Percentiles rank a stretch among this genome's conserved stretches.
These are phyloP conservation scores for Botrytis cinerea DNA, from an alignment of 2,329 filamentous ascomycete genomes.

Conservation along the genomic window DNA sequence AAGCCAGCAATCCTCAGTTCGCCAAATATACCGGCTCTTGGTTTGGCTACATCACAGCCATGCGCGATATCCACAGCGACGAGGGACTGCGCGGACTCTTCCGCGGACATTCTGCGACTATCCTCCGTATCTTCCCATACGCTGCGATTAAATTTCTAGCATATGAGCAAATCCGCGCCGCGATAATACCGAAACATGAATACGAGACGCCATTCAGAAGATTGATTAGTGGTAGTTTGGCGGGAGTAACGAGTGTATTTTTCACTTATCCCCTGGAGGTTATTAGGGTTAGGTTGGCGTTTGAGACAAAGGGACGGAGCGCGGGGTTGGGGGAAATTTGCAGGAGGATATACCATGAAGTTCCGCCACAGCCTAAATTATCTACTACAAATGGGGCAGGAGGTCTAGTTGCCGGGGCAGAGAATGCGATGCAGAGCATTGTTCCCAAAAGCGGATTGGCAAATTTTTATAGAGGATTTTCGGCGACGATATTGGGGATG, in stretches of 20 bases:
- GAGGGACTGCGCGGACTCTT: conserved; percentile 80
- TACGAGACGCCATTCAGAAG: conserved; percentile 81
- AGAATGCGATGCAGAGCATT: conserved; percentile 51
- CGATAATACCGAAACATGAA: conserved; percentile 68
- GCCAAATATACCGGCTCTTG: conserved; percentile 90
- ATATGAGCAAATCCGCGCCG: conserved; percentile 89
- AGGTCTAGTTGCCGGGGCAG: conserved; percentile 44
- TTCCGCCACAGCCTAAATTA: conserved; percentile 46
- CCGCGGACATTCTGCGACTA: conserved; percentile 89
- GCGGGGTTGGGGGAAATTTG: conserved; percentile 65
- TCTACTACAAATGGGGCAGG: conserved; percentile 47
- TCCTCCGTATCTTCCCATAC: conserved; percentile 95
- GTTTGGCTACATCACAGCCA: conserved; percentile 78
- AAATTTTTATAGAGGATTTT: conserved; percentile 96
- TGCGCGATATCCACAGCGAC: conserved; percentile 76
- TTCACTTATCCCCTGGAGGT: conserved; percentile 96
- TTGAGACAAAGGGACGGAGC: conserved; percentile 85
- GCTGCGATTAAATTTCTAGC: conserved; percentile 97
- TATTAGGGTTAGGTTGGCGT: conserved; percentile 87
- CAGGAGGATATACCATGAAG: conserved; percentile 82
- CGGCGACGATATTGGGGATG: conserved; percentile 90
- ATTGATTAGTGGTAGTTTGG: conserved; percentile 70
- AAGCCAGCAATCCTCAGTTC: conserved; percentile 91
- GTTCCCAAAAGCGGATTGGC: conserved; percentile 68
- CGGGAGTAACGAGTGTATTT: conserved; percentile 89